Conservation (phyloP, 257 asterid species). For the Nicotiana noctiflora region DNA sequence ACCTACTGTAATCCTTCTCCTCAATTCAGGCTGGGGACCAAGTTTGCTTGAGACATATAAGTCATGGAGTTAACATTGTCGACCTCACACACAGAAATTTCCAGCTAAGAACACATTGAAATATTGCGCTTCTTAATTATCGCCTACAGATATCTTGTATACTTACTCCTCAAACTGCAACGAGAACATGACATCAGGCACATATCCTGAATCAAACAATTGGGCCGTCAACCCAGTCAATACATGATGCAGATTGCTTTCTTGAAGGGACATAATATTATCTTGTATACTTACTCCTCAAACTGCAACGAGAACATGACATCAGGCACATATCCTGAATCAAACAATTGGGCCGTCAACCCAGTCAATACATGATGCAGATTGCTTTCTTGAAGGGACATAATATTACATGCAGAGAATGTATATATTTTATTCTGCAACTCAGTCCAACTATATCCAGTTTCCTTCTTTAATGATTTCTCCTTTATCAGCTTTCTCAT, state of each 20-base stretch:
- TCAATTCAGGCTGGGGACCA: not conserved
- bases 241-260: constrained; percentile 16
- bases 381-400: constrained; percentile 6
- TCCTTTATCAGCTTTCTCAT: constrained; percentile 50
- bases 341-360: constrained; percentile 29
- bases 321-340: constrained; percentile 29
- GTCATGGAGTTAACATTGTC: not conserved
- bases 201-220: constrained; percentile 26
- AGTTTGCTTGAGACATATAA: not conserved
- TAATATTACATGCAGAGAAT: constrained; percentile 29
- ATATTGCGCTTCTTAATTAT: not conserved
- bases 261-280: constrained; percentile 11
- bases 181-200: constrained; percentile 22
- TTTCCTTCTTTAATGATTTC: constrained; percentile 58
- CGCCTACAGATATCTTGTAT: not conserved
- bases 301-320: constrained; percentile 8
- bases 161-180: constrained; percentile 8
- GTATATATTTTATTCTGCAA: constrained; percentile 21
- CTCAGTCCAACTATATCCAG: constrained; percentile 71
- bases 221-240: constrained; percentile 34
- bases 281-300: constrained; percentile 10
- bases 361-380: constrained; percentile 29
- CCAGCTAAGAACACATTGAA: not conserved
- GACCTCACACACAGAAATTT: not conserved
- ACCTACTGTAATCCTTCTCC: not conserved